Base-by-base conservation (phyloP, 495 filamentous ascomycete genomes). In the Podospora anserina region DNA sequence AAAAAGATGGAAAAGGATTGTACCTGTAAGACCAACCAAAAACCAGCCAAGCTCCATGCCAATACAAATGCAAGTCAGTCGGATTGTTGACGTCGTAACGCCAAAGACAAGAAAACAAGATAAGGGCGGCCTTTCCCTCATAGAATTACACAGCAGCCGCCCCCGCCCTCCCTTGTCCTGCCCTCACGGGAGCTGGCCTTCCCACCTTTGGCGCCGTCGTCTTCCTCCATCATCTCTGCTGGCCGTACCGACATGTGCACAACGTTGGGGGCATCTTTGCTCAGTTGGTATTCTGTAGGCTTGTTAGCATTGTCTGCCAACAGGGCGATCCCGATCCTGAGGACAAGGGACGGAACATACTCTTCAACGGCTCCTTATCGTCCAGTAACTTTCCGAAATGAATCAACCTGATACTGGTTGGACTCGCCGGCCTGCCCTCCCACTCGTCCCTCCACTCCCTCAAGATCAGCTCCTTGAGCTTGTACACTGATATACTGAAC, bases 191-290 rank as follows among this genome's bases (percentile, higher is more conserved):
- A 78, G 55, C 82, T 82, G 55, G 85, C 80, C 80, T 96, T 96
- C 49, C 87, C 82, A 44, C 87, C 82, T 27, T 93, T 93, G 49
- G 87, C 87, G 15, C 81, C 79, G 68, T 96, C 93, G 30, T 78
- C 93, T 74, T 97, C 93, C 68, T 97, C 93, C 66, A 94, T 85
- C 68, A 95, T 82, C 69, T 97, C 93, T 78, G 93, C 90, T 2
- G 93, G 93, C 72, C 91, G 90, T 66, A 97, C 86, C 23, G 92
- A 95, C 93, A 97, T 96, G 80, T 97, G 93, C 16, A 97, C 88
- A 63, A 96, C 92, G 72, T 96, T 96, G 27, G 90, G 82, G 61
- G 80, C 72, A 32, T 89, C 90, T 28, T 82, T 78, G 68, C 84
- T 90, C 74, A 97, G 94, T 61, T 87, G 88, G 72, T 91, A 94